Conservation (phyloP, 148 eudicot genomes). For the Nepenthes gracilis region DNA sequence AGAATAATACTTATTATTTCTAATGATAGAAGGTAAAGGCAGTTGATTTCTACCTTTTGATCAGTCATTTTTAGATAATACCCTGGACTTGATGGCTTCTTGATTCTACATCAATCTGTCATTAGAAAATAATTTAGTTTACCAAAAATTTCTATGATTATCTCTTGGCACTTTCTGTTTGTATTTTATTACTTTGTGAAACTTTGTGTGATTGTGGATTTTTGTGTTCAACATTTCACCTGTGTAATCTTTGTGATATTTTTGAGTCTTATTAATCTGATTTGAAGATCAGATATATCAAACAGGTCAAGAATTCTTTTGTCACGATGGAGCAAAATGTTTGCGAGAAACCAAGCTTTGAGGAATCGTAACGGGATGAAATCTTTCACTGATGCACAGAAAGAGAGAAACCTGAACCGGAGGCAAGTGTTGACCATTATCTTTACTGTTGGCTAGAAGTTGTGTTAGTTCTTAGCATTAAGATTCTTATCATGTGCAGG, state of each 20-base stretch:
- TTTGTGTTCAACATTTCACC: background rate
- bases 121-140: no score
- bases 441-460: background rate
- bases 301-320: conserved; percentile 72
- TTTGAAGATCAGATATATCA: conserved; percentile 90
- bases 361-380: conserved; percentile 45
- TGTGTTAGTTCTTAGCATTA: background rate
- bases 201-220: background rate
- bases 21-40: no score
- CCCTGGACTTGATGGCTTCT: no score
- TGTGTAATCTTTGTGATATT: background rate
- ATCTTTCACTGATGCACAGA: conserved; percentile 38
- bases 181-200: background rate
- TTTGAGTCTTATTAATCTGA: conserved; percentile 51
- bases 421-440: conserved; percentile 34
- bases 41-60: no score
- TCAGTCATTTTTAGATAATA: no score
- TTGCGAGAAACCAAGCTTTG: conserved; percentile 60
- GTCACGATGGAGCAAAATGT: conserved; percentile 82
- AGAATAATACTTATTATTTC: no score
- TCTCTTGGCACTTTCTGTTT: no score
- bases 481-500: conserved; percentile 32
- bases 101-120: no score
- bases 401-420: conserved; percentile 62
- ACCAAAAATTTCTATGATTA: no score